phyloP scores from a whole-genome alignment of 2,329 filamentous ascomycete species.

The Talaromyces atroroseus region DNA sequence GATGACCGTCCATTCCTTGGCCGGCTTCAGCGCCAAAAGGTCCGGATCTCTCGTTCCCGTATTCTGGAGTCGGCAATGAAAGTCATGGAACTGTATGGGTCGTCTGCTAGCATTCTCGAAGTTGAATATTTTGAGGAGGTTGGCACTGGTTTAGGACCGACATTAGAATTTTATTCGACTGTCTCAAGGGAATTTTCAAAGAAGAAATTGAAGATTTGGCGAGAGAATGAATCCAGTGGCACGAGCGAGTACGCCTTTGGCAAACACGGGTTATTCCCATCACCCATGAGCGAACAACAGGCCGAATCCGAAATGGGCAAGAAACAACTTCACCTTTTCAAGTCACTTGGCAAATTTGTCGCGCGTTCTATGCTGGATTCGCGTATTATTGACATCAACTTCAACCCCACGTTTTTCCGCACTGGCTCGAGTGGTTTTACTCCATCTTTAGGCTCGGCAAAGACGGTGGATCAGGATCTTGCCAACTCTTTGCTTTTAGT shows the following conservation, averaged over 20 bases:
- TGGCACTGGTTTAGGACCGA: conserved; percentile 89
- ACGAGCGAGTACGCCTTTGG: conserved; percentile 79
- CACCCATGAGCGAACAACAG: conserved; percentile 78
- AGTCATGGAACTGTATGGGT: conserved; percentile 97
- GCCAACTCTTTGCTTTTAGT: conserved; percentile 80
- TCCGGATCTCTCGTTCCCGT: conserved; percentile 90
- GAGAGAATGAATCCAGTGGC: conserved; percentile 72
- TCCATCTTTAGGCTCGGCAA: conserved; percentile 83
- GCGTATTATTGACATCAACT: conserved; percentile 92
- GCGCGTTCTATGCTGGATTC: conserved; percentile 98
- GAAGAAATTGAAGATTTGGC: conserved; percentile 95
- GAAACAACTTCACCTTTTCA: conserved; percentile 82
- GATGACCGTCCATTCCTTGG: conserved; percentile 91
- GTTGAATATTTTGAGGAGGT: conserved; percentile 99
- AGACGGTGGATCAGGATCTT: conserved; percentile 78
- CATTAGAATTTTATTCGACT: conserved; percentile 94
- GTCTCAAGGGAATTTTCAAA: conserved; percentile 96
- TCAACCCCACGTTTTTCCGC: conserved; percentile 97
- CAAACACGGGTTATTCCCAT: conserved; percentile 79
- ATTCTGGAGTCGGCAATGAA: conserved; percentile 96
- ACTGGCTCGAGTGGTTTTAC: conserved; percentile 66
- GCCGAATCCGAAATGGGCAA: conserved; percentile 71
- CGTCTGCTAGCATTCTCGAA: conserved; percentile 91
- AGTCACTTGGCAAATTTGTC: conserved; percentile 92
- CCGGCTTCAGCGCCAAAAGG: conserved; percentile 88